These are phyloP conservation scores for Zoysia japonica DNA, from an alignment of 176 grass and related monocot genomes.

Conservation along the genomic window DNA sequence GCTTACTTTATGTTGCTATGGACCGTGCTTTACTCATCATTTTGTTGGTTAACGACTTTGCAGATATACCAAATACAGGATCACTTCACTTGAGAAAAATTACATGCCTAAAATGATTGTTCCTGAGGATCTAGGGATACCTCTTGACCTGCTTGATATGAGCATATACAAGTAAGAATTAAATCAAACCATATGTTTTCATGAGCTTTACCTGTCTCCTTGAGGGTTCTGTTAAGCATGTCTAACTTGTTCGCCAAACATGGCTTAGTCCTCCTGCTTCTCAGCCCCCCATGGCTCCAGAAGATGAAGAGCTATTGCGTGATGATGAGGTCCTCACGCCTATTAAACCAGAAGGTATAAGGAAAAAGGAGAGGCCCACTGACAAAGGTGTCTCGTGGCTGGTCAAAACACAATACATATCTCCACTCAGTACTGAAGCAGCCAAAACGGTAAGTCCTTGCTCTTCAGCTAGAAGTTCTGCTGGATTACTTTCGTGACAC, in stretches of 20 bases:
- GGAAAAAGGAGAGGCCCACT: constrained; percentile 89
- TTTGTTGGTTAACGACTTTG: constrained; percentile 15
- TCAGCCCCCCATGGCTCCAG: constrained; percentile 52
- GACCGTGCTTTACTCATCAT: constrained; percentile 21
- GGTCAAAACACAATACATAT: constrained; percentile 99
- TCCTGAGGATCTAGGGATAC: constrained; percentile 89
- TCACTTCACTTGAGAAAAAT: constrained; percentile 94
- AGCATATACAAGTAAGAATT: constrained; percentile 87
- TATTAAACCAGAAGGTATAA: constrained; percentile 91
- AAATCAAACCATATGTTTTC: constrained; percentile 31
- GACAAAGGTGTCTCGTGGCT: constrained; percentile 98
- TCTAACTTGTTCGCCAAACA: constrained; percentile 25
- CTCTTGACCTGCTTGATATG: constrained; percentile 97
- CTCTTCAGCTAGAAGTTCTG: constrained; percentile 17
- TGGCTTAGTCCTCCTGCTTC: constrained; percentile 60
- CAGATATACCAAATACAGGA: constrained; percentile 91
- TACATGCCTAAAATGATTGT: constrained; percentile 86
- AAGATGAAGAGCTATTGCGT: constrained; percentile 88
- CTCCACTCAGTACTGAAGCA: constrained; percentile 82
- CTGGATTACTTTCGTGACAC: constrained; percentile 9
- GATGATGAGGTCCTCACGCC: constrained; percentile 88
- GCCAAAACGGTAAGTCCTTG: constrained; percentile 69
- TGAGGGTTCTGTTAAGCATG: constrained; percentile 18
- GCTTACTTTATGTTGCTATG: not conserved
- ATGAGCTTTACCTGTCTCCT: not conserved